phyloP scores from a whole-genome alignment of 1,284 basidiomycete genomes.

The Spongiforma sp. region DNA sequence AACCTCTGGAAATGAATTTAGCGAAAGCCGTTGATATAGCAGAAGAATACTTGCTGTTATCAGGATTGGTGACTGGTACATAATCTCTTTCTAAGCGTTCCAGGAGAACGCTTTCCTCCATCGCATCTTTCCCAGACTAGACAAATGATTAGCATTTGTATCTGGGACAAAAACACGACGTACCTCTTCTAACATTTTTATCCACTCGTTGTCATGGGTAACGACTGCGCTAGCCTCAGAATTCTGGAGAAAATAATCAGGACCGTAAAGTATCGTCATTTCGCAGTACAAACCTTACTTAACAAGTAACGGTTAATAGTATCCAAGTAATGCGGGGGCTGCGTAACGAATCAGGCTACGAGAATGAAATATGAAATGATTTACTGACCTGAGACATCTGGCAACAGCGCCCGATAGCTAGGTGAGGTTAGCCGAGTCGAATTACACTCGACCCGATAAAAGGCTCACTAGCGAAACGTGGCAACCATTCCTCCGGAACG shows the following conservation, averaged over 20 bases:
- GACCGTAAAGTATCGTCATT: not conserved
- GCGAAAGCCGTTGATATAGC: accelerated
- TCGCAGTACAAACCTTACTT: not conserved
- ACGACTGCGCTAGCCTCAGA: not conserved
- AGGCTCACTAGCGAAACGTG: not conserved
- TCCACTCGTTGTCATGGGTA: not conserved
- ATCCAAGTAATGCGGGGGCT: not conserved
- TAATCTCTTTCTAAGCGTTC: not conserved
- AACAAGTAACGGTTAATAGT: not conserved
- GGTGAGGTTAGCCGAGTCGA: not conserved
- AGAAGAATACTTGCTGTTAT: not conserved
- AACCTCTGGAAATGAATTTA: not conserved
- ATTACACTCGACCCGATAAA: not conserved
- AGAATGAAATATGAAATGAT: not conserved
- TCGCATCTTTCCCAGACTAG: not conserved
- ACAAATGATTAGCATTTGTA: not conserved
- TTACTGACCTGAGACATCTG: not conserved
- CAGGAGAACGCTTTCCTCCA: not conserved
- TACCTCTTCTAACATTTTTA: not conserved
- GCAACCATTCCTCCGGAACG: not conserved
- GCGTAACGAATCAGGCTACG: not conserved
- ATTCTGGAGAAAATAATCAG: not conserved
- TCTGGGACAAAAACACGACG: not conserved
- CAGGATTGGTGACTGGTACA: not conserved
- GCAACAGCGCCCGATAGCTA: not conserved